Evolutionary conservation across 2,329 filamentous ascomycete species (phyloP).

Genomic region (Pleoardoris graminearum): DNA sequence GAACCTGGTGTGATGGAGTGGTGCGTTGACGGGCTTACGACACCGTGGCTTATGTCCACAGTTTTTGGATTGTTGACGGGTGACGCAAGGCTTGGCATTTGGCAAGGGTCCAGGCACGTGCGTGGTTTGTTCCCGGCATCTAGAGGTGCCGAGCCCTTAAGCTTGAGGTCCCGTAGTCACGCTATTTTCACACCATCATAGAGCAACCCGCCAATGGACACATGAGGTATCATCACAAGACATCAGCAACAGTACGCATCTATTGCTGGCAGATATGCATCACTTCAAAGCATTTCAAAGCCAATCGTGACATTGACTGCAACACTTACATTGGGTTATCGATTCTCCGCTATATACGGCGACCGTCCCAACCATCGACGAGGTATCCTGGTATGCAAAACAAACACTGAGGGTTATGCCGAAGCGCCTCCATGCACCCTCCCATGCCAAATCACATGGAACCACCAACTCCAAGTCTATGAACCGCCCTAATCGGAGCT

Average conservation of each 20-base stretch:
- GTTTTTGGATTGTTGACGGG: background rate
- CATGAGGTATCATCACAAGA: no score
- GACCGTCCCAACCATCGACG: background rate
- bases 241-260: no score
- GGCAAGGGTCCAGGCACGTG: background rate
- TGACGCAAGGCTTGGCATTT: background rate
- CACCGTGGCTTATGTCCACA: background rate
- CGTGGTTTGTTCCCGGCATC: no score
- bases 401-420: background rate
- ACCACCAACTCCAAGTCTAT: background rate
- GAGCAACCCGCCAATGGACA: no score
- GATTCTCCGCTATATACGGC: background rate
- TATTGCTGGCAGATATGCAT: no score
- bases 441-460: background rate
- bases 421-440: conserved; percentile 10
- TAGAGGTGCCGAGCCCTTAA: no score
- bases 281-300: background rate
- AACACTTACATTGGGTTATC: conserved; percentile 3
- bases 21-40: background rate
- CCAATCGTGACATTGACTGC: background rate
- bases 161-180: no score
- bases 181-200: no score
- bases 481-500: background rate
- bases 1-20: background rate
- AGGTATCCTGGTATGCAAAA: conserved; percentile 8